Conservation (phyloP, 768 basidiomycete species). For the Amyloporia xantha region DNA sequence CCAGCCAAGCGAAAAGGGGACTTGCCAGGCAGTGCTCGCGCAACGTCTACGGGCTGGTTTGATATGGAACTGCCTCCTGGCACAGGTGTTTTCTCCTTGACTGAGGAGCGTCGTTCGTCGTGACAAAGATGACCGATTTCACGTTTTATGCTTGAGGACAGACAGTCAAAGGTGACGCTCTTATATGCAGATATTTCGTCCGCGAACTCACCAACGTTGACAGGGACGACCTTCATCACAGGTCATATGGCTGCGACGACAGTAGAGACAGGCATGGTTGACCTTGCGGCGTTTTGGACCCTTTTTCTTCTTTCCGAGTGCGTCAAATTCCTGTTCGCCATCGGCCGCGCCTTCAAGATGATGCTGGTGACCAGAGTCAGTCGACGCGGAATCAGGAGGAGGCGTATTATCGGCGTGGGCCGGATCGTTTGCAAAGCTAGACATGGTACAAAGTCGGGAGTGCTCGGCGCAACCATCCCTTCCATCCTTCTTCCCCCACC, state of each 20-base stretch:
- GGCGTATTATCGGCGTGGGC: slow-evolving; percentile 21
- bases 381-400: slow-evolving; percentile 15
- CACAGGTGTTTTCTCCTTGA: slow-evolving; percentile 34
- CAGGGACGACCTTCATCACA: slow-evolving; percentile 89
- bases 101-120: slow-evolving; percentile 63
- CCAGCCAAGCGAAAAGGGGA: background rate
- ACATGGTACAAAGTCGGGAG: slow-evolving; percentile 19
- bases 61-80: slow-evolving; percentile 26
- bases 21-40: slow-evolving; percentile 21
- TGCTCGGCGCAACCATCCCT: slow-evolving; percentile 14
- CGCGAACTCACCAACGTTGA: slow-evolving; percentile 76
- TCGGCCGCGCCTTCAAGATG: slow-evolving; percentile 9
- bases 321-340: slow-evolving; percentile 26
- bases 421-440: slow-evolving; percentile 22
- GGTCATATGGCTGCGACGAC: slow-evolving; percentile 88
- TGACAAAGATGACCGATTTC: slow-evolving; percentile 95
- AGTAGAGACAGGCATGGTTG: slow-evolving; percentile 92
- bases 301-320: slow-evolving; percentile 36
- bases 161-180: background rate
- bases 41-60: slow-evolving; percentile 20
- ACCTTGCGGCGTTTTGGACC: slow-evolving; percentile 70
- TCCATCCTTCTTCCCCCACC: no score
- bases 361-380: slow-evolving; percentile 11
- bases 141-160: slow-evolving; percentile 70
- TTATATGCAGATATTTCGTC: background rate